Base-by-base conservation (phyloP, 2,329 filamentous ascomycete genomes). In the Raffaelea ambrosiae region DNA sequence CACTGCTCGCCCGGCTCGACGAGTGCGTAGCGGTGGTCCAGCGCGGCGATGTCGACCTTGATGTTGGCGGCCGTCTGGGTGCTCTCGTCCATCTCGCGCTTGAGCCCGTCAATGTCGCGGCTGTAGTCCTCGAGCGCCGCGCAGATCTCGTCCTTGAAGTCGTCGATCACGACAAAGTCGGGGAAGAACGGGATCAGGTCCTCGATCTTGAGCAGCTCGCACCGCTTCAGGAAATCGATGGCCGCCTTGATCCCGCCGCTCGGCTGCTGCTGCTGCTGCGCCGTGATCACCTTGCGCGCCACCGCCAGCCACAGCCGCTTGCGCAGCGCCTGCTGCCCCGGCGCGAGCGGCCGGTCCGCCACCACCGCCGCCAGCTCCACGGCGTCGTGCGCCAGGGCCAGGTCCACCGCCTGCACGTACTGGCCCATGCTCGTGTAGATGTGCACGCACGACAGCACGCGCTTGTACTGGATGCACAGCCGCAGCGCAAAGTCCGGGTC, bases 91-190 rank as follows among this genome's bases (percentile, higher is more conserved):
- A 98, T 98, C 64, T 97, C 91, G 54, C 84, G 81, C 60, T 90
- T 89, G 36, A 98, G 71, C 2, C 73, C 74, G 59, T 97, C 93
- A 55, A 98, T 98, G 56, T 88, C 88, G 35, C 87, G 84, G 42
- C 83, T 86, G 68, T 98, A 98, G 54, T 94, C 87, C 65, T 98
- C 93, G 1, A 98, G 76, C 1, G 94, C 93, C 0, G 81, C 74
- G 67, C 93, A 98, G 35, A 98, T 97, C 63, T 98, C 93, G 54
- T 97, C 90, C 62, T 97, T 96, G 76, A 98, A 98, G 64, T 97
- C 93, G 62, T 98, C 93, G 53, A 98, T 97, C 45, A 97, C 86
- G 21, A 97, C 89, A 61, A 98, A 98, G 63, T 98, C 93, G 0
- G 93, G 93, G 68, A 98, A 98, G 71, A 98, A 96, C 0, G 93